A percentile compares a stretch with the other conserved stretches of the same genome.
phyloP scores from a whole-genome alignment of 495 filamentous ascomycete genomes.

The Neurospora sp. region DNA sequence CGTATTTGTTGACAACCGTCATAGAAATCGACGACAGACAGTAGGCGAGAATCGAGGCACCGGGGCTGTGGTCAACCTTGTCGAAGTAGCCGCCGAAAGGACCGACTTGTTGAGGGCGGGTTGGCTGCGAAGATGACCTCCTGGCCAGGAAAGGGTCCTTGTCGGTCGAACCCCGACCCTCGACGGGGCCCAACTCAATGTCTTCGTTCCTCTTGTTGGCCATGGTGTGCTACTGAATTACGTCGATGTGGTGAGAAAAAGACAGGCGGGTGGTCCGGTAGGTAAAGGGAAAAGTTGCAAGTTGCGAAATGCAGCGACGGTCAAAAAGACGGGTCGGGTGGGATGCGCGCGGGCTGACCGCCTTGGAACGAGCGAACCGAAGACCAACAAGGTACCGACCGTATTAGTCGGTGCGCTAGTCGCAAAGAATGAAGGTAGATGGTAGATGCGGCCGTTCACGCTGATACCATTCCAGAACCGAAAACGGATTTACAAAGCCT shows the following conservation, averaged over 20 bases:
- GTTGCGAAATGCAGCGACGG: conserved; percentile 4
- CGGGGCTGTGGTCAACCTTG: conserved; percentile 59
- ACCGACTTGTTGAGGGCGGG: conserved; percentile 34
- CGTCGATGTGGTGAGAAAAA: conserved; percentile 16
- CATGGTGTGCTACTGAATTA: conserved; percentile 22
- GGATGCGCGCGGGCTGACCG: conserved; percentile 1
- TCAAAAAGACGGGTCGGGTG: background rate
- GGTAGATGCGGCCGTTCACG: conserved; percentile 1
- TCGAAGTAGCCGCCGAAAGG: conserved; percentile 28
- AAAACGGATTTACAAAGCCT: background rate
- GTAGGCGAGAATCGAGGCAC: conserved; percentile 77
- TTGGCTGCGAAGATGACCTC: conserved; percentile 23
- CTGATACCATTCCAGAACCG: background rate
- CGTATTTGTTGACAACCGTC: conserved; percentile 99
- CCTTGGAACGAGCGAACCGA: conserved; percentile 6
- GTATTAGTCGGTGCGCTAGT: background rate
- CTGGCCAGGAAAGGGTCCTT: conserved; percentile 45
- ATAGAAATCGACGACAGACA: conserved; percentile 93
- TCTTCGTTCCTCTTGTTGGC: conserved; percentile 80
- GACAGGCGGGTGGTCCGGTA: background rate
- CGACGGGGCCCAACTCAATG: conserved; percentile 56
- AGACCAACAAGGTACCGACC: background rate
- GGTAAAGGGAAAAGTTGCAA: background rate
- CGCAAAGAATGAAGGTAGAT: conserved; percentile 1
- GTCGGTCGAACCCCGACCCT: conserved; percentile 36